phyloP scores from a whole-genome alignment of 2,329 filamentous ascomycete genomes.

The Phaeomoniella chlamydospora region DNA sequence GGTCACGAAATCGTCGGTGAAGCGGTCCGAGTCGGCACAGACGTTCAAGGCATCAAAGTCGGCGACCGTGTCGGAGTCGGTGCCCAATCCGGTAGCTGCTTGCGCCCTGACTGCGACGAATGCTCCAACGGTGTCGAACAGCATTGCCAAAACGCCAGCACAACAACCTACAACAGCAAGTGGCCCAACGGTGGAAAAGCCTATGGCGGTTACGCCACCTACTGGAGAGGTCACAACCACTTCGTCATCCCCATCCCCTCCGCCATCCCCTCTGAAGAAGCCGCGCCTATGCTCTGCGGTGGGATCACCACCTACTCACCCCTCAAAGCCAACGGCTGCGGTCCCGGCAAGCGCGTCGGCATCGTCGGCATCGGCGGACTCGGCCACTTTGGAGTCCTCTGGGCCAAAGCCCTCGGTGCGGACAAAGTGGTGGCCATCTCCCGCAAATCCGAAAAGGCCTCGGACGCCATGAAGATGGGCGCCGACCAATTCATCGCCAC shows the following conservation, averaged over 20 bases:
- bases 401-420: slow-evolving; percentile 54
- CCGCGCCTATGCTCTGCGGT: slow-evolving; percentile 61
- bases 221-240: slow-evolving; percentile 38
- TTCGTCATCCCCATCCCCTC: slow-evolving; percentile 47
- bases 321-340: slow-evolving; percentile 49
- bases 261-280: slow-evolving; percentile 30
- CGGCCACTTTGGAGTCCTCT: slow-evolving; percentile 60
- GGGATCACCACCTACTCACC: slow-evolving; percentile 63
- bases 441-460: slow-evolving; percentile 32
- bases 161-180: slow-evolving; percentile 44
- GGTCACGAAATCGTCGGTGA: slow-evolving; percentile 53
- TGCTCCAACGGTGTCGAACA: slow-evolving; percentile 30
- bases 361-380: slow-evolving; percentile 61
- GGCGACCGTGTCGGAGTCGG: slow-evolving; percentile 52
- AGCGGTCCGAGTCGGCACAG: slow-evolving; percentile 37
- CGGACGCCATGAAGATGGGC: slow-evolving; percentile 38
- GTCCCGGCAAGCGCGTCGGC: slow-evolving; percentile 56
- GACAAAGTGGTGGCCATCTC: slow-evolving; percentile 46
- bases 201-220: slow-evolving; percentile 50
- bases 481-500: slow-evolving; percentile 43
- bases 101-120: slow-evolving; percentile 26
- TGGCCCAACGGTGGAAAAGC: slow-evolving; percentile 47
- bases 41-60: slow-evolving; percentile 31
- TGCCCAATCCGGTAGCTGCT: slow-evolving; percentile 43
- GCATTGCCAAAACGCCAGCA: slow-evolving; percentile 26